phyloP scores from a whole-genome alignment of 2,329 filamentous ascomycete genomes.

The Aspergillus terreus region DNA sequence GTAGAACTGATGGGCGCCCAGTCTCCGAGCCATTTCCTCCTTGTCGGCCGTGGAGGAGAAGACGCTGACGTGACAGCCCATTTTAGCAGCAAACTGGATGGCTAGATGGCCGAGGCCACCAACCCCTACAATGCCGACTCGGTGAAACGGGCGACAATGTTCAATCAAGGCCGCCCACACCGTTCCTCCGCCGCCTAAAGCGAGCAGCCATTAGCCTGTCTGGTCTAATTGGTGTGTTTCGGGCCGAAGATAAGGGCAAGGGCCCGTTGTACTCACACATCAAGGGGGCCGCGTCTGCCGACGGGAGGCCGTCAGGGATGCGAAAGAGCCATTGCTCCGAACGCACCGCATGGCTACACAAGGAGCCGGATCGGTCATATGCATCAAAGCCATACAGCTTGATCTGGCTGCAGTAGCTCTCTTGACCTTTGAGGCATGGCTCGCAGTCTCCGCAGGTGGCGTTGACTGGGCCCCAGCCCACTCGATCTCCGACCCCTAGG shows the following conservation, averaged over 20 bases:
- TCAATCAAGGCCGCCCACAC: constrained; percentile 54
- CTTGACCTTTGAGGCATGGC: constrained; percentile 13
- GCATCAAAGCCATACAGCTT: constrained; percentile 32
- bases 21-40: constrained; percentile 24
- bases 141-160: constrained; percentile 54
- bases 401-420: constrained; percentile 24
- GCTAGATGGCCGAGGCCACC: constrained; percentile 71
- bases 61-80: constrained; percentile 57
- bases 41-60: constrained; percentile 26
- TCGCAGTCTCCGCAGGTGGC: constrained; percentile 33
- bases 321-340: too few relatives aligned
- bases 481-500: constrained; percentile 44
- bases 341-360: too few relatives aligned
- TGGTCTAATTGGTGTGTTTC: too few relatives aligned
- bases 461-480: constrained; percentile 36
- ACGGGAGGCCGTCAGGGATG: too few relatives aligned
- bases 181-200: constrained; percentile 37
- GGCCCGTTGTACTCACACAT: too few relatives aligned
- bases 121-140: constrained; percentile 69
- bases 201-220: constrained; percentile 11
- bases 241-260: too few relatives aligned
- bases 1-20: constrained; percentile 62
- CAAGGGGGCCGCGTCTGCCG: too few relatives aligned
- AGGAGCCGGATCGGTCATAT: too few relatives aligned
- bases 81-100: constrained; percentile 63